A percentile compares a stretch with the other conserved stretches of the same genome.
Conservation (phyloP, 2,329 filamentous ascomycete species). For the Pseudogymnoascus sp. region DNA sequence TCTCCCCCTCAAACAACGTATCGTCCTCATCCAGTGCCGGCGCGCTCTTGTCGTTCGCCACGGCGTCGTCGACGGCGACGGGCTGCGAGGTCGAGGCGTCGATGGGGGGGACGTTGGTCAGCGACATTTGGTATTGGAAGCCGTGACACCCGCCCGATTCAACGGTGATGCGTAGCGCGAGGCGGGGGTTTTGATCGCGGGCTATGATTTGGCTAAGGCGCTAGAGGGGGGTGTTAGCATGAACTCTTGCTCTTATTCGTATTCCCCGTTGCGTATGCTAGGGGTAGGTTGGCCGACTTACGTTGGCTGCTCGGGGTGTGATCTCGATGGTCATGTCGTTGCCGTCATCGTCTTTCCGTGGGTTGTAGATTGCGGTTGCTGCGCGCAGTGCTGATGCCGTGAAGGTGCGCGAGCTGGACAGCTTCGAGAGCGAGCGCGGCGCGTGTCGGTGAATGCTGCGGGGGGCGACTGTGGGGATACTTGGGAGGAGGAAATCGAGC, state of each 20-base stretch:
- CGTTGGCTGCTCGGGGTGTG: constrained; percentile 71
- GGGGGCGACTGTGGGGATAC: background rate
- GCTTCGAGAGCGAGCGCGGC: background rate
- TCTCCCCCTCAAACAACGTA: constrained; percentile 65
- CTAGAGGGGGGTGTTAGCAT: constrained; percentile 12
- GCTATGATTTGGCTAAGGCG: constrained; percentile 55
- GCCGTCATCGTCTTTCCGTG: constrained; percentile 71
- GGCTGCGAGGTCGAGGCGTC: constrained; percentile 24
- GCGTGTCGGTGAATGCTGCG: background rate
- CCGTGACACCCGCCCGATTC: constrained; percentile 94
- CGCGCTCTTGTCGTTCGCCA: constrained; percentile 19
- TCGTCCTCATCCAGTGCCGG: constrained; percentile 66
- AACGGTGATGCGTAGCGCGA: constrained; percentile 85
- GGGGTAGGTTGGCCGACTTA: constrained; percentile 33
- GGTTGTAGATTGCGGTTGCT: constrained; percentile 55
- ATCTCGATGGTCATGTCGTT: constrained; percentile 79
- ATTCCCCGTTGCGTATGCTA: background rate
- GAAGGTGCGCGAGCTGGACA: constrained; percentile 17
- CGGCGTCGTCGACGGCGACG: background rate
- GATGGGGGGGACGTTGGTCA: constrained; percentile 51
- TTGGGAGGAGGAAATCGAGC: constrained; percentile 25
- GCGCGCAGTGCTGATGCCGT: constrained; percentile 15
- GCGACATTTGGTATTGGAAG: constrained; percentile 92
- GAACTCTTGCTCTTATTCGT: background rate
- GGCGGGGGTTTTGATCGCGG: constrained; percentile 63